These are phyloP conservation scores for Fagus crenata DNA, from an alignment of 306 rosid genomes.

Conservation along the genomic window DNA sequence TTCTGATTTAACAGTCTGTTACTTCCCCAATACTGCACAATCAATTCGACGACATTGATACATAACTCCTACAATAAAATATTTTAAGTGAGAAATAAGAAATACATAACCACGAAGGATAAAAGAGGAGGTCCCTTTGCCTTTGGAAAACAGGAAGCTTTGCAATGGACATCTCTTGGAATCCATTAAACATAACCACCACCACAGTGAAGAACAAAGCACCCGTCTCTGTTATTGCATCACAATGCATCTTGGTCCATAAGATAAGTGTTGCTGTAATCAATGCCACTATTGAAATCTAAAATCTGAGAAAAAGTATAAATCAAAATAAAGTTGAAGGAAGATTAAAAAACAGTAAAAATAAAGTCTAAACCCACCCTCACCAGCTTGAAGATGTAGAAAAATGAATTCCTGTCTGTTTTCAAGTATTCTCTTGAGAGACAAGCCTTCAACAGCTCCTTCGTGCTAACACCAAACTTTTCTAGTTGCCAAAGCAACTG, in stretches of 20 bases:
- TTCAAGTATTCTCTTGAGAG: conserved; percentile 51
- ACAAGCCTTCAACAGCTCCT: conserved; percentile 50
- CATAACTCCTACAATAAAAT: background rate
- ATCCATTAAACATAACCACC: conserved; percentile 50
- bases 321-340: background rate
- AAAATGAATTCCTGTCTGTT: conserved; percentile 50
- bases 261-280: conserved; percentile 49
- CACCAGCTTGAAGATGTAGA: conserved; percentile 38
- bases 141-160: conserved; percentile 63
- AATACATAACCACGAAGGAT: conserved; percentile 55
- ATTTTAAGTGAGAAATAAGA: conserved; percentile 14
- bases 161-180: conserved; percentile 45
- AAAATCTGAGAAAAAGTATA: conserved; percentile 3
- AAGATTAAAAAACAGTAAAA: background rate
- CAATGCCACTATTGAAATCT: conserved; percentile 49
- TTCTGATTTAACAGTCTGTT: conserved; percentile 31
- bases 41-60: background rate
- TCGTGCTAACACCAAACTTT: conserved; percentile 44
- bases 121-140: conserved; percentile 58
- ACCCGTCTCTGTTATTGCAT: conserved; percentile 41
- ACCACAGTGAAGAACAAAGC: conserved; percentile 47
- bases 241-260: conserved; percentile 64
- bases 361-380: conserved; percentile 35
- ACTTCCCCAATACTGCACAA: conserved; percentile 41
- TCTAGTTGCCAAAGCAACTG: conserved; percentile 43